These are phyloP conservation scores for Anaeromyces robustus DNA, from an alignment of 192 early-diverging fungal species.

Conservation along the genomic window DNA sequence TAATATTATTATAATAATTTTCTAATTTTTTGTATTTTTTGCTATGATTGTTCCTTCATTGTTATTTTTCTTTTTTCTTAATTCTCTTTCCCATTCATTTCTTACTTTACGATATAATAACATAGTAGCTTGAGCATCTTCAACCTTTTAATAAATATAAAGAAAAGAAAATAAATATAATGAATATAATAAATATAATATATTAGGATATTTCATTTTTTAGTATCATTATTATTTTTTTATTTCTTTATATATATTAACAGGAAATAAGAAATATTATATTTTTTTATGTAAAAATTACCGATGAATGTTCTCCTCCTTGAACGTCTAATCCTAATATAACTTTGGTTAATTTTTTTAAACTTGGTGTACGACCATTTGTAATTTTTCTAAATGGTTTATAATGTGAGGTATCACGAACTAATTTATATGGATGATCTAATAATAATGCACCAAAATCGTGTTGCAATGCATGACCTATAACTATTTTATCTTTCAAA, in stretches of 20 bases:
- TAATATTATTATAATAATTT: too few species aligned
- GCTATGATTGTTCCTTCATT: neutral
- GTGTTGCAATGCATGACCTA: constrained; percentile 83
- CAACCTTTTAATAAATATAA: constrained; percentile 18
- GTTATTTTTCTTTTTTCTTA: constrained; percentile 14
- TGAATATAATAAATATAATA: neutral
- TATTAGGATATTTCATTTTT: too few species aligned
- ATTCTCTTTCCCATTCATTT: constrained; percentile 61
- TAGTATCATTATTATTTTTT: neutral
- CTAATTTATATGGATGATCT: constrained; percentile 55
- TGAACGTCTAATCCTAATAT: constrained; percentile 73
- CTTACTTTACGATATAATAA: constrained; percentile 70
- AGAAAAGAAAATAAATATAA: neutral
- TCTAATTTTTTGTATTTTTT: neutral
- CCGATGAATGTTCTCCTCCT: constrained; percentile 69
- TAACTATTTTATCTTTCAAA: constrained; percentile 66
- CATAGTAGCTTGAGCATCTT: constrained; percentile 84
- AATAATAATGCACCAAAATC: constrained; percentile 74
- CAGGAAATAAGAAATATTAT: neutral
- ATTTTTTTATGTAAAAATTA: constrained; percentile 9
- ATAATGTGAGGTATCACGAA: constrained; percentile 75
- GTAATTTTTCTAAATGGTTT: constrained; percentile 50
- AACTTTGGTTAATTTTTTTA: constrained; percentile 59
- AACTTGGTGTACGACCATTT: constrained; percentile 46
- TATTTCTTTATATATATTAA: neutral